Conservation (phyloP, 2,329 filamentous ascomycete species). For the Colletotrichum plurivorum region DNA sequence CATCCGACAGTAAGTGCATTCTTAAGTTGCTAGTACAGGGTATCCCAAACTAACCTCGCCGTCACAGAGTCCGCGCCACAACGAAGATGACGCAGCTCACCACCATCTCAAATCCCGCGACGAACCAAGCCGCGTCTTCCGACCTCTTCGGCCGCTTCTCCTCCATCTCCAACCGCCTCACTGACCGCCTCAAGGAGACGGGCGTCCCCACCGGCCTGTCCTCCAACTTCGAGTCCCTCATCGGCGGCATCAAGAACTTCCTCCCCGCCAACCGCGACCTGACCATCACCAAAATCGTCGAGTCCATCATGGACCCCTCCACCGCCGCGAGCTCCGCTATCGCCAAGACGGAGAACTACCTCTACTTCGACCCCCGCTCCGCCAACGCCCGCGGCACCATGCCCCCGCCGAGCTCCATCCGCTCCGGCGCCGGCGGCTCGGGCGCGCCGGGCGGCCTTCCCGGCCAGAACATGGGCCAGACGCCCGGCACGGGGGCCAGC, state of each 20-base stretch:
- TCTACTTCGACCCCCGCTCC: conserved; percentile 96
- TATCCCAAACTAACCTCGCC: conserved; percentile 43
- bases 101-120: conserved; percentile 83
- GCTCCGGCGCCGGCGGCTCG: conserved; percentile 57
- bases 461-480: conserved; percentile 55
- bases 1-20: conserved; percentile 79
- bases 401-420: conserved; percentile 80
- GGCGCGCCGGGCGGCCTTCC: conserved; percentile 63
- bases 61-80: conserved; percentile 83
- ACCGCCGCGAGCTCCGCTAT: conserved; percentile 92
- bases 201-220: conserved; percentile 77
- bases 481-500: conserved; percentile 79
- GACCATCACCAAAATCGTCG: conserved; percentile 97
- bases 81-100: conserved; percentile 99
- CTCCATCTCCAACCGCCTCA: conserved; percentile 90
- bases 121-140: conserved; percentile 73
- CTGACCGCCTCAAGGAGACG: conserved; percentile 93
- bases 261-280: conserved; percentile 96
- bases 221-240: conserved; percentile 92
- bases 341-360: conserved; percentile 94
- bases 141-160: conserved; percentile 96
- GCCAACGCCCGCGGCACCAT: conserved; percentile 94
- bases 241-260: conserved; percentile 98
- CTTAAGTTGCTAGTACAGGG: neutral
- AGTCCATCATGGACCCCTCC: conserved; percentile 97